Base-by-base conservation (phyloP, 169 alveolate genomes). In the Plasmodium falciparum region DNA sequence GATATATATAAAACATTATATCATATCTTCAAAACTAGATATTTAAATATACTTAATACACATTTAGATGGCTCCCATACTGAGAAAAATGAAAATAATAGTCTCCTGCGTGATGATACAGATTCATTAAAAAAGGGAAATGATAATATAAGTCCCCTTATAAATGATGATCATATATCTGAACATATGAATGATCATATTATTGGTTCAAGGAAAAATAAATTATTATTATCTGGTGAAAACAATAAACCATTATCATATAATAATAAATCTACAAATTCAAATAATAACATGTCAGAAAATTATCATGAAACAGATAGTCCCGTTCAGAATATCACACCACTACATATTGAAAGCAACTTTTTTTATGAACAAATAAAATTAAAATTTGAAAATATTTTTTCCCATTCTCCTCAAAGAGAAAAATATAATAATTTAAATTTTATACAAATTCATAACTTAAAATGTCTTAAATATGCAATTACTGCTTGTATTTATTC, bases 401-500 rank as follows among this genome's bases (percentile, higher is more conserved):
- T 80, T 67, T 59, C n/a, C 56, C 9, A 24, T 17, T 43, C 52
- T 7, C 72, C 72, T 4, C 20, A 63, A n/a, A 66, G 54, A 33
- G 13, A 33, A 66, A 17, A 33, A 8, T 54, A 50, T 24, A 78
- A 66, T 15, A 78, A 26, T 33, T 15, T 26, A 50, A 22, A 52
- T 7, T 29, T 66, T 8, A 24, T 71, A n/a, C 61, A n/a, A 17
- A 69, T 24, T 9, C n/a, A 22, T 13, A 67, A 69, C 29, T 71
- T 80, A 29, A 80, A 33, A 17, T 67, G 58, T 62, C 67, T 80
- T 67, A 80, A 80, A 67, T 67, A 80, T 69, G 90, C 90, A 59
- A 67, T 80, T 62, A 59, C 73, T 54, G 83, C 83, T 11, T 80
- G 90, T 61, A 67, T 66, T 52, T 80, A 67, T 71, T 33, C 70